Conservation (phyloP, 768 basidiomycete species). For the Austroboletus festivus region DNA sequence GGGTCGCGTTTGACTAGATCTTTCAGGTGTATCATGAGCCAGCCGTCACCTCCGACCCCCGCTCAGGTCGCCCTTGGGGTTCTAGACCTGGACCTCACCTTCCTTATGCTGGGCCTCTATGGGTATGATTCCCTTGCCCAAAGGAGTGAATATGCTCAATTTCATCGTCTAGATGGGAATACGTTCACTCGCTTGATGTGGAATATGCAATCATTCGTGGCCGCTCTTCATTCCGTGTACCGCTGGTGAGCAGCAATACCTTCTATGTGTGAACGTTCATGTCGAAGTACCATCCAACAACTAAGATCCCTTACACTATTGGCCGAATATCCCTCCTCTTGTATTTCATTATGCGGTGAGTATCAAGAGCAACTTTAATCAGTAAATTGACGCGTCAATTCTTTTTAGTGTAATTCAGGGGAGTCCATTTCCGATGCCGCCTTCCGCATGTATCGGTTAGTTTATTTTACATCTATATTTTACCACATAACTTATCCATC, state of each 20-base stretch:
- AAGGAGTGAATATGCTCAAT: not conserved
- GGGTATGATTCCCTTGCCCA: constrained; percentile 10
- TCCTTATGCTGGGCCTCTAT: constrained; percentile 16
- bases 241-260: constrained; percentile 16
- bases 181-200: constrained; percentile 11
- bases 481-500: not conserved
- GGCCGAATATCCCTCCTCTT: constrained; percentile 1
- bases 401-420: constrained; percentile 1
- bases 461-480: not conserved
- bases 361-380: not conserved
- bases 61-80: not conserved
- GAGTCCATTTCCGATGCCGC: not conserved
- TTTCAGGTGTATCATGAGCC: not conserved
- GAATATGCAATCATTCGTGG: constrained; percentile 16
- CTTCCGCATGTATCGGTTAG: constrained; percentile 13
- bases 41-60: not conserved
- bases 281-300: too few relatives aligned
- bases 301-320: constrained; percentile 1
- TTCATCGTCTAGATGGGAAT: constrained; percentile 22
- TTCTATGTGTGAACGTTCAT: not conserved
- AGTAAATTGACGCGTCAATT: not conserved
- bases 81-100: not conserved
- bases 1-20: too few relatives aligned
- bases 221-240: constrained; percentile 13
- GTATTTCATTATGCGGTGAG: constrained; percentile 14